Conservation (phyloP, 2,329 filamentous ascomycete genomes). For the Pyricularia sp. region DNA sequence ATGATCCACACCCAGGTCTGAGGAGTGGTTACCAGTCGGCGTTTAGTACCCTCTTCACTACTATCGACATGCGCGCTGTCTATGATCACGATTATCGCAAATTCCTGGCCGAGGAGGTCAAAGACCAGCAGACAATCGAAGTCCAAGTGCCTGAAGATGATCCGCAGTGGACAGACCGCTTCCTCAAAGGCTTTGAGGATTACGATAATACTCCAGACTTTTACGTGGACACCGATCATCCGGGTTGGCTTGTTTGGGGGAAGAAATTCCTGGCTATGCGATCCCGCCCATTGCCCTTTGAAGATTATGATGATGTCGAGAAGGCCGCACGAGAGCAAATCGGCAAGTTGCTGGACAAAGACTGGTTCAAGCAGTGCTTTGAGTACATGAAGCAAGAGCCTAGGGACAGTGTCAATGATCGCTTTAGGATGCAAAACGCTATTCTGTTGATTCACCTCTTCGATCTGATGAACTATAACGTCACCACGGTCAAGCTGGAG, state of each 20-base stretch:
- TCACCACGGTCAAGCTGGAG: constrained; percentile 67
- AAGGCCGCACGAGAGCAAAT: constrained; percentile 62
- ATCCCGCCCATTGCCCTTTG: constrained; percentile 55
- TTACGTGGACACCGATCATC: constrained; percentile 82
- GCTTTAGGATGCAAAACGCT: constrained; percentile 80
- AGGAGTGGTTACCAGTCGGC: constrained; percentile 70
- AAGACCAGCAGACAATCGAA: constrained; percentile 61
- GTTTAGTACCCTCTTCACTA: constrained; percentile 63
- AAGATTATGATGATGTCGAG: constrained; percentile 69
- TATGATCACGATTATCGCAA: constrained; percentile 81
- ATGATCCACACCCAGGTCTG: constrained; percentile 80
- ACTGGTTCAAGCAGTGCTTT: constrained; percentile 83
- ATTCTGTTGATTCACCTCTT: constrained; percentile 83
- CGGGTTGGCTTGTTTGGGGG: constrained; percentile 94
- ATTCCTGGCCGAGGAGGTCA: constrained; percentile 70
- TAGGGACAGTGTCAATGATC: constrained; percentile 27
- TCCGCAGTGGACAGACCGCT: constrained; percentile 63
- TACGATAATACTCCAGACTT: constrained; percentile 58
- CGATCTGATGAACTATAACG: constrained; percentile 71
- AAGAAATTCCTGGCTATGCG: constrained; percentile 72
- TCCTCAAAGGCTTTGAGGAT: constrained; percentile 63
- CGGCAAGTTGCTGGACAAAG: constrained; percentile 62
- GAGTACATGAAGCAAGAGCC: constrained; percentile 43
- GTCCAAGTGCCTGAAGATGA: constrained; percentile 64
- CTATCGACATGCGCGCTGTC: constrained; percentile 73